Percentiles rank a stretch among this genome's conserved stretches.
Conservation (phyloP, 495 filamentous ascomycete genomes). For the Penicillium salamii region DNA sequence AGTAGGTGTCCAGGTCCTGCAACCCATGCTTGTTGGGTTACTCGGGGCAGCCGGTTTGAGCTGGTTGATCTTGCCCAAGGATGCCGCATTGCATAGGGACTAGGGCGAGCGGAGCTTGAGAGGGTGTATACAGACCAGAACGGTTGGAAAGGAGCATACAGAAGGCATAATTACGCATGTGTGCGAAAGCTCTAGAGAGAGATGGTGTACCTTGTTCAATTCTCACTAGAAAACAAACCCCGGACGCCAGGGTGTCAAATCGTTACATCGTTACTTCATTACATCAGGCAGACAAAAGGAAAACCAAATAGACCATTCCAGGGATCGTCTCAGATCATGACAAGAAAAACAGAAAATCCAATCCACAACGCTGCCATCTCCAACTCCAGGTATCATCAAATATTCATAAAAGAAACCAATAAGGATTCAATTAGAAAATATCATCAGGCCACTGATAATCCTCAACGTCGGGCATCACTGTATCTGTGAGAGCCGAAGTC, state of each 20-base stretch:
- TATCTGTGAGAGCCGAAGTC: conserved; percentile 4
- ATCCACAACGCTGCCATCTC: background rate
- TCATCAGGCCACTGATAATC: conserved; percentile 48
- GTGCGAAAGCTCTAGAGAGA: background rate
- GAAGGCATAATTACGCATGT: too few species aligned
- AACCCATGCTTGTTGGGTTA: conserved; percentile 31
- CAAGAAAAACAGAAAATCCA: background rate
- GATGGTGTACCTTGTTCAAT: too few species aligned
- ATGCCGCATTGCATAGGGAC: conserved; percentile 11
- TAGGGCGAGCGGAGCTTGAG: background rate
- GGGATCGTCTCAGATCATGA: background rate
- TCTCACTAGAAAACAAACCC: conserved; percentile 1
- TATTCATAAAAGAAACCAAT: background rate
- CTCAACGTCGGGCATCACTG: conserved; percentile 11
- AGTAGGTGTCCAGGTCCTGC: conserved; percentile 28
- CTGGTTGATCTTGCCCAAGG: conserved; percentile 40
- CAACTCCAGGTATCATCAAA: background rate
- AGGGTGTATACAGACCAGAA: too few species aligned
- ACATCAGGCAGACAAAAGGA: conserved; percentile 6
- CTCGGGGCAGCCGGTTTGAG: conserved; percentile 26
- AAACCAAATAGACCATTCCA: background rate
- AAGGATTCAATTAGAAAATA: conserved; percentile 44
- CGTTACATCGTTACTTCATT: conserved; percentile 15
- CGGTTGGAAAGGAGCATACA: too few species aligned
- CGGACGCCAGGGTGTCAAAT: conserved; percentile 16